A percentile compares a stretch with the other conserved stretches of the same genome.
Evolutionary conservation across 176 grass and related monocot species (phyloP).

Genomic region (Poa annua): DNA sequence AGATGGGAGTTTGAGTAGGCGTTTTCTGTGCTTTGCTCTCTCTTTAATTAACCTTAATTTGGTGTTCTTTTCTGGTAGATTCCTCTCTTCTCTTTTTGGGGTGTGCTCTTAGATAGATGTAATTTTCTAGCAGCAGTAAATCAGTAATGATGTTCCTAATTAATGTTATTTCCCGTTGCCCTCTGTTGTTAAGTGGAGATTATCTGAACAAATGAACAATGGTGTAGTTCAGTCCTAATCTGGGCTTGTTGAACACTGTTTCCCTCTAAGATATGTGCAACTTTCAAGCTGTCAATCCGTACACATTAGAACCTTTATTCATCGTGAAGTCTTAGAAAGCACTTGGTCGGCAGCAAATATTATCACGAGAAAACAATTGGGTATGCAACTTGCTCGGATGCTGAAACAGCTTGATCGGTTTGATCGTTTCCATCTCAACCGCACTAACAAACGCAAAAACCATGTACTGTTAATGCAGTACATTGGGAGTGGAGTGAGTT

Average conservation of each 20-base stretch:
- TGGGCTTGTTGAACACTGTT: not conserved
- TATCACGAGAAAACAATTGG: not conserved
- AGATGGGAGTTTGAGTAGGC: constrained; percentile 9
- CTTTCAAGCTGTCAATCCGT: constrained; percentile 8
- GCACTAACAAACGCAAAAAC: constrained; percentile 1
- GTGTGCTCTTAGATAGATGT: constrained; percentile 25
- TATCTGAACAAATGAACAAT: not conserved
- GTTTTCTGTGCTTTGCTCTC: constrained; percentile 5
- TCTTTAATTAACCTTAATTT: not conserved
- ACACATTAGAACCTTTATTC: constrained; percentile 33
- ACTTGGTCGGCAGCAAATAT: not conserved
- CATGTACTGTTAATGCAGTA: too few relatives aligned
- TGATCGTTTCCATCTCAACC: constrained; percentile 41
- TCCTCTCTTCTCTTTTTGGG: not conserved
- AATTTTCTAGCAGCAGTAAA: constrained; percentile 27
- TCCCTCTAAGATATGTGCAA: not conserved
- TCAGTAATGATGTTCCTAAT: not conserved
- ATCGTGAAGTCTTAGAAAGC: not conserved
- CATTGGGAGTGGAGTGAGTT: too few relatives aligned
- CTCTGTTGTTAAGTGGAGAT: not conserved
- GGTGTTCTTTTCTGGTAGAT: not conserved
- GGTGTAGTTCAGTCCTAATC: not conserved
- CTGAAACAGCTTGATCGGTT: not conserved
- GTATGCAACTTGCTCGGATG: constrained; percentile 34
- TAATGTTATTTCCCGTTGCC: too few relatives aligned